Evolutionary conservation across 352 stramenopile species (phyloP), one percentile per base, ranked within the genome.

Genomic region (Thalassiosira mediterranea): DNA sequence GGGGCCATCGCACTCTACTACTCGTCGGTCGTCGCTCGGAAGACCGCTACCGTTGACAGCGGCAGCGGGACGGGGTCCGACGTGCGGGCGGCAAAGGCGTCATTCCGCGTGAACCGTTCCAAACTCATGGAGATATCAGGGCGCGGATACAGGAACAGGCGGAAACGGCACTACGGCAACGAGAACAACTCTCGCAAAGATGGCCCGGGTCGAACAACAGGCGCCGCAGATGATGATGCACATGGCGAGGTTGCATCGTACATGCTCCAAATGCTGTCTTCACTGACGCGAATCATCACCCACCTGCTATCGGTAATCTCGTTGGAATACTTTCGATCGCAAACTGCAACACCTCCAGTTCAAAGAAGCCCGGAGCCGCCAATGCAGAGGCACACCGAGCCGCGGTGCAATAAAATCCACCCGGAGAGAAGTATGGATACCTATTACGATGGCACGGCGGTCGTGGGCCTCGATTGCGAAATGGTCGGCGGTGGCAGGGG

Each of bases 381-480:
- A 32, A 11, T 48, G 0, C 46, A 15, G 29, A n/a, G 40, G 5
- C 42, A 5, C 19, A 56, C 49, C 44, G n/a, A n/a, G n/a, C n/a
- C n/a, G n/a, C n/a, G 10, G 2, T 11, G 11, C 40, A 31, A 17
- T 31, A 53, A 23, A 26, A 37, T 59, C 25, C 49, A 66, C 42
- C 7, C 44, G 2, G 1, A 37, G 44, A 46, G 48, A 8, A 40
- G 5, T 21, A 47, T 56, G 40, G 56, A 73, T 32, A 57, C 31
- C 42, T 80, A 80, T 25, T 80, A 70, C 31, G 46, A 64, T 19
- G 54, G 69, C 17, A 44, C 60, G 15, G 31, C 32, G 13, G 56
- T 80, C 1, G 56, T 82, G 38, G 78, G 72, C 17, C 52, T 86
- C 23, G 78, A 86, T 40, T 86, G 78, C 46, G 78, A 86, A 69